phyloP scores from a whole-genome alignment of 1,139 yeast species.

The Suhomyces maxii region DNA sequence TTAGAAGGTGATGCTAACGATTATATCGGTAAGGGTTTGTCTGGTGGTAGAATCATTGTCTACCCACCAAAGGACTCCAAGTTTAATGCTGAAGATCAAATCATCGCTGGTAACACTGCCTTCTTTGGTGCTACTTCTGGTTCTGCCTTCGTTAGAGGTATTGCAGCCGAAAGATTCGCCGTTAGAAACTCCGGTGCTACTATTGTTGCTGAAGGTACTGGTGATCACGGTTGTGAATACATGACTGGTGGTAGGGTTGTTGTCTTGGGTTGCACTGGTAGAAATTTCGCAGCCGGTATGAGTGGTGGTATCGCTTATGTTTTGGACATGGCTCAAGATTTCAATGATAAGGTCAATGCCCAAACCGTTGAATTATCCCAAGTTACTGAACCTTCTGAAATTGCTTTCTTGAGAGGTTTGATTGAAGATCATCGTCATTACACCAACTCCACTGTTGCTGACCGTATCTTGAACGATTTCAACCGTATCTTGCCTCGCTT shows the following conservation, averaged over 20 bases:
- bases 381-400: slow-evolving; percentile 84
- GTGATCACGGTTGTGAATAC: slow-evolving; percentile 98
- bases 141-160: slow-evolving; percentile 89
- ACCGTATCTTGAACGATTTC: slow-evolving; percentile 77
- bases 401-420: slow-evolving; percentile 90
- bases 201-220: slow-evolving; percentile 95
- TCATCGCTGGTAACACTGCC: slow-evolving; percentile 95
- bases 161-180: slow-evolving; percentile 97
- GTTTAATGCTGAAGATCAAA: slow-evolving; percentile 94
- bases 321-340: slow-evolving; percentile 92
- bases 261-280: slow-evolving; percentile 86
- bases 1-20: slow-evolving; percentile 98
- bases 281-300: slow-evolving; percentile 98
- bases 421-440: slow-evolving; percentile 94
- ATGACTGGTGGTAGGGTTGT: slow-evolving; percentile 99
- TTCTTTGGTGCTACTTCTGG: slow-evolving; percentile 98
- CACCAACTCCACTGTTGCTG: slow-evolving; percentile 91
- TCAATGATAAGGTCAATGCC: slow-evolving; percentile 72
- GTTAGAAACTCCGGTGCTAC: slow-evolving; percentile 98
- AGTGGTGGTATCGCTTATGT: slow-evolving; percentile 99
- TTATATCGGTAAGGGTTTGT: slow-evolving; percentile 95
- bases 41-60: slow-evolving; percentile 91
- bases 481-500: slow-evolving; percentile 85
- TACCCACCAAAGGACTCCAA: slow-evolving; percentile 84
- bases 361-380: slow-evolving; percentile 80